Evolutionary conservation across 2,329 filamentous ascomycete genomes (phyloP).

Genomic region (Aspergillus fischeri): DNA sequence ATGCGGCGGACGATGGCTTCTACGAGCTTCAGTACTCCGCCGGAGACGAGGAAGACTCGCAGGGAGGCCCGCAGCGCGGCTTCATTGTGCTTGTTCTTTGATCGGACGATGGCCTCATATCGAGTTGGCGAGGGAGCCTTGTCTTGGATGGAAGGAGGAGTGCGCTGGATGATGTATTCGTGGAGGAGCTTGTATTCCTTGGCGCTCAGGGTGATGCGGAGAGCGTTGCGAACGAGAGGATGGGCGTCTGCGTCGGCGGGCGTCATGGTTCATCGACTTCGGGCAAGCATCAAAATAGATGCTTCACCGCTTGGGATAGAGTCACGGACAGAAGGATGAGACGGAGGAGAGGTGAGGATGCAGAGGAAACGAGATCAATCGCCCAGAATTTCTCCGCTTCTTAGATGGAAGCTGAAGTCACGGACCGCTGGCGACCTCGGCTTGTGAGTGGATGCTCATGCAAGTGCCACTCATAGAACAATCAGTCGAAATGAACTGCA

Average conservation of each 20-base stretch:
- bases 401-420: background rate
- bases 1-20: conserved; percentile 43
- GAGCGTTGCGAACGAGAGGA: conserved; percentile 74
- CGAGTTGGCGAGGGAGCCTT: conserved; percentile 47
- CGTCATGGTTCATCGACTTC: conserved; percentile 20
- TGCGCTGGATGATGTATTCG: conserved; percentile 73
- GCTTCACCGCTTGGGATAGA: background rate
- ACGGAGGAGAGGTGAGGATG: background rate
- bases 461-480: background rate
- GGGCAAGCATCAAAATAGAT: background rate
- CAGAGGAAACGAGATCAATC: background rate
- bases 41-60: conserved; percentile 64
- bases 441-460: background rate
- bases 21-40: conserved; percentile 60
- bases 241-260: conserved; percentile 44
- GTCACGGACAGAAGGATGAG: background rate
- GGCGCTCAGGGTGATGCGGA: conserved; percentile 78
- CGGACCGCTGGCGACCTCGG: background rate
- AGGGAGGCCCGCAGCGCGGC: conserved; percentile 67
- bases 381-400: background rate
- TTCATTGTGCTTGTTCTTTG: conserved; percentile 63
- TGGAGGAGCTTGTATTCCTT: conserved; percentile 83
- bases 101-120: conserved; percentile 50
- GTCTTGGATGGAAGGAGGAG: conserved; percentile 54
- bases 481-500: background rate